phyloP scores from a whole-genome alignment of 306 rosid species.

The Pueraria montana region DNA sequence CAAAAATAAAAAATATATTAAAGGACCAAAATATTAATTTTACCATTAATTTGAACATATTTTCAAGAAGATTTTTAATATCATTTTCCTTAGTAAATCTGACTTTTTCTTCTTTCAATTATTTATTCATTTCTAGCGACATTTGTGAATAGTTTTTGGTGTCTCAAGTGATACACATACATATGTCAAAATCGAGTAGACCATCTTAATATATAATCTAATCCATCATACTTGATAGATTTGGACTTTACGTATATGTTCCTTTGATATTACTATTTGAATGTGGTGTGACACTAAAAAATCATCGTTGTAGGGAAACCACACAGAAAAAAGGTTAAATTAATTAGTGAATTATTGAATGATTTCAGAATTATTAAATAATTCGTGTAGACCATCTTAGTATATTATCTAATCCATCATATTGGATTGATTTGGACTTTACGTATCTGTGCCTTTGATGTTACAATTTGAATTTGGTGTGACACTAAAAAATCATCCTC shows the following conservation, averaged over 20 bases:
- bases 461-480: not conserved
- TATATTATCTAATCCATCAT: not conserved
- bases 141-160: not conserved
- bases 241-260: not conserved
- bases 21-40: no score
- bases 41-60: no score
- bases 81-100: no score
- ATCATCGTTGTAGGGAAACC: not conserved
- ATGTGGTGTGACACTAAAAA: not conserved
- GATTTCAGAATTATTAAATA: not conserved
- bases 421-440: constrained; percentile 25
- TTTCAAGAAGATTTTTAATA: no score
- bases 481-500: not conserved
- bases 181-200: not conserved
- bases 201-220: not conserved
- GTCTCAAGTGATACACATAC: not conserved
- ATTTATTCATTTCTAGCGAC: not conserved
- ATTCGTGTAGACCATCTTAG: not conserved
- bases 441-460: not conserved
- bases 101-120: no score
- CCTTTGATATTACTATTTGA: not conserved
- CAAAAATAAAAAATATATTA: no score
- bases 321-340: not conserved
- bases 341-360: not conserved
- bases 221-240: not conserved